A percentile compares a stretch with the other conserved stretches of the same genome.
phyloP scores from a whole-genome alignment of 805 yeast genomes.

The Candida arabinofermentans region DNA sequence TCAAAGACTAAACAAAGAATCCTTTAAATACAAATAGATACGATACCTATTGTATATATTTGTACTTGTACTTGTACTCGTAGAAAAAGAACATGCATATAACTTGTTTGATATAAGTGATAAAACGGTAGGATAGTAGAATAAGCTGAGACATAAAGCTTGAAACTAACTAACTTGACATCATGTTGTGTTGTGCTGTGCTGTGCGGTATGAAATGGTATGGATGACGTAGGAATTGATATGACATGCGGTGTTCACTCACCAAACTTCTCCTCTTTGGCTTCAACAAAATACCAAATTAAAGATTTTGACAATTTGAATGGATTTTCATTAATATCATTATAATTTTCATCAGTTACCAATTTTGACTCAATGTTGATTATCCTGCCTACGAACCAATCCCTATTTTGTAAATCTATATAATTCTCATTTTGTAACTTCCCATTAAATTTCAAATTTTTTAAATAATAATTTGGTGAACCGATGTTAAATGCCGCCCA shows the following conservation, averaged over 20 bases:
- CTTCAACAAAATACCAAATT: conserved; percentile 61
- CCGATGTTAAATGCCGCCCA: conserved; percentile 97
- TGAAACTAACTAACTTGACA: too few relatives aligned
- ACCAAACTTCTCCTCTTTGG: conserved; percentile 36
- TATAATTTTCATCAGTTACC: conserved; percentile 43
- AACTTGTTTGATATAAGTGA: too few relatives aligned
- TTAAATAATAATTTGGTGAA: conserved; percentile 77
- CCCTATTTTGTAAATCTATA: conserved; percentile 41
- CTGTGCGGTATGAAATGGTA: too few relatives aligned
- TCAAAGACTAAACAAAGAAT: neutral
- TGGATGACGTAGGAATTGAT: neutral
- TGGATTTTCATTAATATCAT: conserved; percentile 49
- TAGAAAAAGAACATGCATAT: too few relatives aligned
- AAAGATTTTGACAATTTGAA: conserved; percentile 59
- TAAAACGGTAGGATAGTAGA: too few relatives aligned
- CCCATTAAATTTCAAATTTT: conserved; percentile 28
- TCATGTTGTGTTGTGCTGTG: too few relatives aligned
- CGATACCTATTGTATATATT: neutral
- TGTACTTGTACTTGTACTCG: neutral
- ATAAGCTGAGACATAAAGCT: too few relatives aligned
- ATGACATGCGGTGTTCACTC: too few relatives aligned
- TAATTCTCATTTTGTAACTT: conserved; percentile 9
- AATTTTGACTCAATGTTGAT: conserved; percentile 48
- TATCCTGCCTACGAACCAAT: conserved; percentile 82
- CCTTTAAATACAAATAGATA: too few relatives aligned